Percentiles rank a stretch among this genome's conserved stretches.
Evolutionary conservation across 2,329 filamentous ascomycete species (phyloP).

Genomic region (Keithomyces neogunnii): DNA sequence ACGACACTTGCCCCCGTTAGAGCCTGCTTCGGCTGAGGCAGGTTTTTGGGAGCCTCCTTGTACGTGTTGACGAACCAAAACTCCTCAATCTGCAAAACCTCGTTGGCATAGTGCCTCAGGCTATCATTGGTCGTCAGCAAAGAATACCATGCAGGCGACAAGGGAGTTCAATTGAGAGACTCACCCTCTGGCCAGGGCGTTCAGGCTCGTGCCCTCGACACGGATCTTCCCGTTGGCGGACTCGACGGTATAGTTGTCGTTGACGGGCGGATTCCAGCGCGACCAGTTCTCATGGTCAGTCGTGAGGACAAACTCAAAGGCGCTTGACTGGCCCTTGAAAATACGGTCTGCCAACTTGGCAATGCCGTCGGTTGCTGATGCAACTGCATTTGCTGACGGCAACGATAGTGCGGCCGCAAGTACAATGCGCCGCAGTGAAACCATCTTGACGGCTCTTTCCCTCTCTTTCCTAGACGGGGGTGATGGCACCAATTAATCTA

Average conservation of each 20-base stretch:
- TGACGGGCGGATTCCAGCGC: slow-evolving; percentile 12
- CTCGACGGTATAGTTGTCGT: slow-evolving; percentile 14
- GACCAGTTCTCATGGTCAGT: slow-evolving; percentile 9
- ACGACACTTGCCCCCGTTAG: slow-evolving; percentile 11
- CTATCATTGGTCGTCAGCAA: neutral
- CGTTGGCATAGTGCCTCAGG: slow-evolving; percentile 13
- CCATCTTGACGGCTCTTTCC: neutral
- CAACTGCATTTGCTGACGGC: neutral
- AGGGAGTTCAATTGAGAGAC: neutral
- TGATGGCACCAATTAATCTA: neutral
- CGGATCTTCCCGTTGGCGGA: slow-evolving; percentile 9
- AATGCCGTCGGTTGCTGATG: slow-evolving; percentile 9
- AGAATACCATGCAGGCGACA: neutral
- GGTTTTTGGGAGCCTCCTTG: neutral
- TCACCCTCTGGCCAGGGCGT: slow-evolving; percentile 14
- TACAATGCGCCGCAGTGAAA: neutral
- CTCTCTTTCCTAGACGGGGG: neutral
- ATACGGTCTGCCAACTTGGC: slow-evolving; percentile 10
- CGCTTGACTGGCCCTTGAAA: slow-evolving; percentile 7
- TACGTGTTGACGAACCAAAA: slow-evolving; percentile 11
- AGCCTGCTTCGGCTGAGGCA: slow-evolving; percentile 5
- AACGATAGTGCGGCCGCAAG: neutral
- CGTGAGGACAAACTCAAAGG: slow-evolving; percentile 11
- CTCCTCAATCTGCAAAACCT: slow-evolving; percentile 11
- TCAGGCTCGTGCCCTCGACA: slow-evolving; percentile 12